Conservation (phyloP, 306 rosid genomes). For the Senna tora region DNA sequence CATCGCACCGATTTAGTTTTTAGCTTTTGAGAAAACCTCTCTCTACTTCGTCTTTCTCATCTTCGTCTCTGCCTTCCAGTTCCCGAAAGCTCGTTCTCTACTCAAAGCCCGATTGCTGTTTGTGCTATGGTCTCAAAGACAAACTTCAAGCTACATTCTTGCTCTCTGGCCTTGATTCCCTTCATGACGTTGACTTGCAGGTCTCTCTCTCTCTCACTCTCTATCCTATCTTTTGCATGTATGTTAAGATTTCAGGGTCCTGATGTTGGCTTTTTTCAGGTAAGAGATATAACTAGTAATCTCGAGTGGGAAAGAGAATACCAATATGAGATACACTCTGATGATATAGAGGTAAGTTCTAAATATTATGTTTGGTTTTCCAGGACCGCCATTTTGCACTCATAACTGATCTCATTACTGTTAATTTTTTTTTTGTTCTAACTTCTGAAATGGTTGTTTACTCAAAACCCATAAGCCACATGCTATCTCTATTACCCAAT, state of each 20-base stretch:
- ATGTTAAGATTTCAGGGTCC: not conserved
- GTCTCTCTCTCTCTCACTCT: conserved; percentile 34
- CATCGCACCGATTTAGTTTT: too few species aligned
- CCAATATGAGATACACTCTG: conserved; percentile 80
- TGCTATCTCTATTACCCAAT: too few species aligned
- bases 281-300: conserved; percentile 81
- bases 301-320: conserved; percentile 85
- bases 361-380: not conserved
- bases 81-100: conserved; percentile 76
- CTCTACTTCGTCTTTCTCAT: conserved; percentile 48
- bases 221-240: too few species aligned
- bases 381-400: conserved; percentile 2
- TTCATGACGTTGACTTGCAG: conserved; percentile 69
- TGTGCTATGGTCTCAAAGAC: conserved; percentile 97
- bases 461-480: too few species aligned
- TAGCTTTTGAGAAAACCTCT: too few species aligned
- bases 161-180: conserved; percentile 68
- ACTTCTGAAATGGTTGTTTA: not conserved
- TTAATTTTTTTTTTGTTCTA: not conserved
- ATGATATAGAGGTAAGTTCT: conserved; percentile 87
- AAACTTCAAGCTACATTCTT: conserved; percentile 84
- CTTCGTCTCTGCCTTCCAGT: conserved; percentile 45
- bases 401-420: not conserved
- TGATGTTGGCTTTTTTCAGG: conserved; percentile 49
- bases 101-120: conserved; percentile 94